Evolutionary conservation across 1,284 basidiomycete genomes (phyloP).

Genomic region (Schizophyllum commune): DNA sequence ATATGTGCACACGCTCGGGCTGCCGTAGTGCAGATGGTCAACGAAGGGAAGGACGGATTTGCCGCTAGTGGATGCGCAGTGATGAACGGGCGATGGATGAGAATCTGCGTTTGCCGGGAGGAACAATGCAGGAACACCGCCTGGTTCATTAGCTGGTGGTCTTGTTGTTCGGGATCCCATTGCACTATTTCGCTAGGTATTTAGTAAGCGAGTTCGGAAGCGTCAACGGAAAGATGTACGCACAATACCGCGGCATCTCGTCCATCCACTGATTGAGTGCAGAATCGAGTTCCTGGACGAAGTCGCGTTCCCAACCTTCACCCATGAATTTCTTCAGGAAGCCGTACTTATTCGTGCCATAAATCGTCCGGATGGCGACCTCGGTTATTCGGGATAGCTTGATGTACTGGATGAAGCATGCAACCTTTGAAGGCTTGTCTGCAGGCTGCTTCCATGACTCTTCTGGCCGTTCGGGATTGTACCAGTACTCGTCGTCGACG

Average conservation of each 20-base stretch:
- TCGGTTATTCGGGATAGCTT: conserved; percentile 50
- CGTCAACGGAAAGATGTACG: conserved; percentile 14
- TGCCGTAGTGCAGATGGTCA: conserved; percentile 81
- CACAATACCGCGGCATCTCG: conserved; percentile 57
- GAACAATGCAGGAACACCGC: conserved; percentile 57
- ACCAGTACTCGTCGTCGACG: conserved; percentile 76
- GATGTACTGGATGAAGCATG: conserved; percentile 50
- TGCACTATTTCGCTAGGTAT: conserved; percentile 36
- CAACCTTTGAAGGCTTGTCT: conserved; percentile 42
- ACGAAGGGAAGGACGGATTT: conserved; percentile 56
- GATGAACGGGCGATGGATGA: conserved; percentile 79
- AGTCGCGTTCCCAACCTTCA: not conserved
- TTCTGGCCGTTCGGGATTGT: conserved; percentile 27
- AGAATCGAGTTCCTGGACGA: conserved; percentile 40
- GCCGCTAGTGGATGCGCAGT: conserved; percentile 55
- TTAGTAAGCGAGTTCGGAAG: not conserved
- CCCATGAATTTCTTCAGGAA: not conserved
- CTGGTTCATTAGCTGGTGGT: conserved; percentile 59
- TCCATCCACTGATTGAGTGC: conserved; percentile 76
- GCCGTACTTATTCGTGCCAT: not conserved
- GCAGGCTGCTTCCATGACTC: conserved; percentile 46
- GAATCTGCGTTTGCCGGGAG: conserved; percentile 72
- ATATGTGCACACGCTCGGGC: conserved; percentile 75
- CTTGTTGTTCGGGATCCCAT: conserved; percentile 66
- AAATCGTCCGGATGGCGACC: not conserved